These are phyloP conservation scores for Lachnellula suecica DNA, from an alignment of 2,329 filamentous ascomycete genomes.

Conservation along the genomic window DNA sequence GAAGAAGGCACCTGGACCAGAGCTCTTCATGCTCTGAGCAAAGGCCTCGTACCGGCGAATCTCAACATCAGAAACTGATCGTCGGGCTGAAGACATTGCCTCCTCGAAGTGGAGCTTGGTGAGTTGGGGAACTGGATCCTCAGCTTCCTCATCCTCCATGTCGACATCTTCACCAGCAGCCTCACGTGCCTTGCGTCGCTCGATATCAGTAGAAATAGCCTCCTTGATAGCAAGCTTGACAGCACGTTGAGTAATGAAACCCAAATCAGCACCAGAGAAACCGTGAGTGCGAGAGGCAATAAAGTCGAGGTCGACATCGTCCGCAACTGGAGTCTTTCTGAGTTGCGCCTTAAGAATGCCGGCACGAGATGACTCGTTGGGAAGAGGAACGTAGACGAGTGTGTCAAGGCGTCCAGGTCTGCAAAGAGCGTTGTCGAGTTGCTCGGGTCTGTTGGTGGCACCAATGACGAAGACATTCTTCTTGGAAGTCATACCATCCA, in stretches of 20 bases:
- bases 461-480: slow-evolving; percentile 99
- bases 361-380: slow-evolving; percentile 85
- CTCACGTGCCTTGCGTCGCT: slow-evolving; percentile 86
- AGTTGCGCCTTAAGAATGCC: slow-evolving; percentile 94
- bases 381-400: slow-evolving; percentile 95
- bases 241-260: slow-evolving; percentile 97
- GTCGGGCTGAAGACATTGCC: slow-evolving; percentile 92
- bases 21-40: slow-evolving; percentile 98
- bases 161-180: slow-evolving; percentile 77
- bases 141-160: slow-evolving; percentile 78
- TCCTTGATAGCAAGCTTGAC: slow-evolving; percentile 99
- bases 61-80: slow-evolving; percentile 94
- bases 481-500: slow-evolving; percentile 99
- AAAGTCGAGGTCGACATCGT: slow-evolving; percentile 83
- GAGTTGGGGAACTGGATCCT: slow-evolving; percentile 93
- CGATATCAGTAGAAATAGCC: slow-evolving; percentile 84
- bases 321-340: slow-evolving; percentile 91
- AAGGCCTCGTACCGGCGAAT: slow-evolving; percentile 98
- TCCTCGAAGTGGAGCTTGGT: slow-evolving; percentile 98
- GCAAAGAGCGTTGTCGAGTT: slow-evolving; percentile 96
- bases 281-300: slow-evolving; percentile 97
- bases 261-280: slow-evolving; percentile 99
- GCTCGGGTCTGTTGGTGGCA: slow-evolving; percentile 97
- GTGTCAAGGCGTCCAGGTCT: slow-evolving; percentile 98
- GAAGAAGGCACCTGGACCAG: slow-evolving; percentile 94